Evolutionary conservation across 352 stramenopile species (phyloP), one percentile per base, ranked within the genome.

Genomic region (Pythium phragmiticola): DNA sequence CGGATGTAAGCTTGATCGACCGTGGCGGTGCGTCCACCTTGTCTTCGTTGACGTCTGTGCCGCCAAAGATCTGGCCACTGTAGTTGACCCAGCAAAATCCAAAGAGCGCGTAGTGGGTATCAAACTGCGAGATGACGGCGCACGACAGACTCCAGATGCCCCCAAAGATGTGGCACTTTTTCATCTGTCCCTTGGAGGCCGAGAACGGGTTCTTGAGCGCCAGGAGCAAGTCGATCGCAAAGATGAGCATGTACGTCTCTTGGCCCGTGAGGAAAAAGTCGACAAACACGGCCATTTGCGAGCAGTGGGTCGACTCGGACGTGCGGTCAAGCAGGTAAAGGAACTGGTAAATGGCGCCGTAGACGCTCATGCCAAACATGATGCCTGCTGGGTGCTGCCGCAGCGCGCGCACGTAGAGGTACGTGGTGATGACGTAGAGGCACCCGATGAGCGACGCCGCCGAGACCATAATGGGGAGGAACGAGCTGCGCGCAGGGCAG

Each of bases 211-310:
- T 96, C 64, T 93, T 94, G 19, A 93, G 62, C 23, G 86, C 80
- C 34, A 96, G 58, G 6, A 93, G 67, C 26, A 96, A 65, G 57
- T 96, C 87, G 49, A 94, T 90, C 8, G 87, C 80, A 63, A 96
- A 92, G 49, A 94, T 88, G n/a, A 94, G 73, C 79, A 96, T 92
- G 66, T 93, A 94, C 30, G 84, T 94, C 52, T 94, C 84, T 59
- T 94, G 84, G 9, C 84, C 84, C 2, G 84, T 94, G 51, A 92
- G 80, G 45, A 91, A 89, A 48, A 94, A 85, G 51, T 94, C 84
- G 7, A 90, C 82, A 41, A 91, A 67, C 39, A 94, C 75, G 1
- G 80, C 77, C 50, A 87, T 83, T 53, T 88, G 65, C 23, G 60
- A 77, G 60, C 84, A 94, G 7, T 80, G 62, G 9, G 88, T 57